Conservation (phyloP, 2,329 filamentous ascomycete species). For the Didymella sp. region DNA sequence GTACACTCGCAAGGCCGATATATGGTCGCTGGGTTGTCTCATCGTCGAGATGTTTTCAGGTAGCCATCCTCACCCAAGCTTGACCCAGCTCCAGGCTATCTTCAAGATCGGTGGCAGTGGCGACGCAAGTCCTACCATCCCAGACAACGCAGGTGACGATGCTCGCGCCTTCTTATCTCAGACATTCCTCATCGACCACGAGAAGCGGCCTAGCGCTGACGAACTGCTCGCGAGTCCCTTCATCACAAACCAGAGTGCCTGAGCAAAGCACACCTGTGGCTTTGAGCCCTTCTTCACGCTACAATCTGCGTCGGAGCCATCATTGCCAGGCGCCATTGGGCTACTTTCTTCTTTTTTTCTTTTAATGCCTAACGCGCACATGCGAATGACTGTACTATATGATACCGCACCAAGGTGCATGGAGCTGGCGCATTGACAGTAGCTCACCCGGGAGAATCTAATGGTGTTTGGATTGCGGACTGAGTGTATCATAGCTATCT, state of each 20-base stretch:
- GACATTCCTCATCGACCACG: conserved; percentile 96
- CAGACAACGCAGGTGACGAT: conserved; percentile 83
- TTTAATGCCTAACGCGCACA: conserved; percentile 25
- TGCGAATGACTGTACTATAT: conserved; percentile 24
- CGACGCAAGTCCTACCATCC: conserved; percentile 85
- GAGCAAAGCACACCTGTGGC: conserved; percentile 5
- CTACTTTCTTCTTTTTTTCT: background rate
- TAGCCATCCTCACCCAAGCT: conserved; percentile 93
- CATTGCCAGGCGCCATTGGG: conserved; percentile 1
- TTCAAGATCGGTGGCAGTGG: conserved; percentile 92
- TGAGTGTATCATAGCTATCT: conserved; percentile 11
- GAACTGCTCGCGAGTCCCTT: conserved; percentile 87
- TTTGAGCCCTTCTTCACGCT: background rate
- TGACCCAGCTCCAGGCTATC: conserved; percentile 95
- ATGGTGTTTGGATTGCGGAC: conserved; percentile 10
- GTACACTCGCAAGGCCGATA: conserved; percentile 97
- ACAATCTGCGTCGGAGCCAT: background rate
- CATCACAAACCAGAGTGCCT: conserved; percentile 68
- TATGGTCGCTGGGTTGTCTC: conserved; percentile 95
- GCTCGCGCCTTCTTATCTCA: conserved; percentile 82
- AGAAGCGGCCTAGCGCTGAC: conserved; percentile 88
- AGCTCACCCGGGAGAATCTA: conserved; percentile 3
- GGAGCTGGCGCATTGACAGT: conserved; percentile 10
- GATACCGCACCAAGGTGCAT: conserved; percentile 21
- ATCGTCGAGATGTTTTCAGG: conserved; percentile 99